These are phyloP conservation scores for Solidago caesia DNA, from an alignment of 129 eudicot genomes.

Conservation along the genomic window DNA sequence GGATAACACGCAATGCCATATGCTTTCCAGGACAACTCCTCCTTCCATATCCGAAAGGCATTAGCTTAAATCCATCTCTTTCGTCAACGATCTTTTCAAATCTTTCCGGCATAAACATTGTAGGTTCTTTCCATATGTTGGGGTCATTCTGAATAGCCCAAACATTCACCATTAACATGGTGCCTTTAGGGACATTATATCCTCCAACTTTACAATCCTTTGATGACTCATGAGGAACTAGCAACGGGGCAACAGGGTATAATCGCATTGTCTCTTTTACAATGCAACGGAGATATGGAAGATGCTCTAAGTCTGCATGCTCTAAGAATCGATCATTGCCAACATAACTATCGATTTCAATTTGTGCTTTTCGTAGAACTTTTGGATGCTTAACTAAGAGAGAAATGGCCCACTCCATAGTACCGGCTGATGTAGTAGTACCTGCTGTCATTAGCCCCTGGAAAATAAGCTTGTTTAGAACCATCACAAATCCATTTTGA, in stretches of 20 bases:
- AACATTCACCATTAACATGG: conserved; percentile 34
- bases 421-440: conserved; percentile 24
- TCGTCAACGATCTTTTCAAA: conserved; percentile 15
- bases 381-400: conserved; percentile 33
- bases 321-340: conserved; percentile 26
- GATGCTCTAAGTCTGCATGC: conserved; percentile 24
- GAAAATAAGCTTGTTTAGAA: not conserved
- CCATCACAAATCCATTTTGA: not conserved
- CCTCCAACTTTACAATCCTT: conserved; percentile 32
- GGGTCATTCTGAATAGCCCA: conserved; percentile 43
- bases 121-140: conserved; percentile 25
- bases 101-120: conserved; percentile 30
- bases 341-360: conserved; percentile 18
- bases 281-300: conserved; percentile 38
- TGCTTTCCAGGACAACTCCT: conserved; percentile 52
- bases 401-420: conserved; percentile 35
- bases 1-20: conserved; percentile 33
- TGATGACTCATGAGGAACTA: conserved; percentile 36
- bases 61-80: conserved; percentile 28
- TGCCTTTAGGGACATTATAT: conserved; percentile 28
- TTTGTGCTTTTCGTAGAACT: conserved; percentile 32
- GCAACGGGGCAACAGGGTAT: conserved; percentile 35
- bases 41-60: conserved; percentile 46
- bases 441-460: conserved; percentile 34
- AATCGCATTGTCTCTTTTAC: conserved; percentile 36